phyloP scores from a whole-genome alignment of 495 filamentous ascomycete genomes.

The Paragyromitra xinjiangensis region DNA sequence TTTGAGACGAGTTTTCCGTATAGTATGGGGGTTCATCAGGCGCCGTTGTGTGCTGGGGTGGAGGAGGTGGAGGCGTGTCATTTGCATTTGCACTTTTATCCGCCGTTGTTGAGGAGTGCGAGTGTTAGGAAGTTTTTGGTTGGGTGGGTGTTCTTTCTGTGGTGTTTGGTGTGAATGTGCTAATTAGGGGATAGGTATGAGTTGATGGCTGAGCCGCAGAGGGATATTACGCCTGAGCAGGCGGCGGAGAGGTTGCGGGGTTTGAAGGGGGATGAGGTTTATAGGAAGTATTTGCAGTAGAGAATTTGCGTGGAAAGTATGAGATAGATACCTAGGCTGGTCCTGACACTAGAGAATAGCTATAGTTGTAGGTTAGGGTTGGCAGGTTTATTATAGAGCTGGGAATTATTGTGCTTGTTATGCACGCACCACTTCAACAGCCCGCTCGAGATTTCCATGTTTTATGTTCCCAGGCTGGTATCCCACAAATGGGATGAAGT shows the following conservation, averaged over 20 bases:
- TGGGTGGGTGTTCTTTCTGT: constrained; percentile 64
- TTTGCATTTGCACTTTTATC: constrained; percentile 97
- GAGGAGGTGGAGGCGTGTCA: constrained; percentile 87
- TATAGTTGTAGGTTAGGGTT: not conserved
- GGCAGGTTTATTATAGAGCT: not conserved
- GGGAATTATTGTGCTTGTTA: not conserved
- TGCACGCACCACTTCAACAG: too few species aligned
- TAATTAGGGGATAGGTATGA: constrained; percentile 70
- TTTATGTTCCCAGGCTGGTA: not conserved
- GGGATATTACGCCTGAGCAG: constrained; percentile 97
- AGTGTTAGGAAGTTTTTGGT: constrained; percentile 96
- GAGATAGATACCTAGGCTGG: not conserved
- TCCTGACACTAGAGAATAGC: not conserved
- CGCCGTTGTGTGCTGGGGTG: constrained; percentile 82
- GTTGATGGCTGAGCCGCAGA: constrained; percentile 93
- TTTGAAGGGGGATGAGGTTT: constrained; percentile 78
- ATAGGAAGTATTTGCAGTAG: constrained; percentile 71
- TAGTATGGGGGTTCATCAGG: constrained; percentile 89
- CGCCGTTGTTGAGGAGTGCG: constrained; percentile 88
- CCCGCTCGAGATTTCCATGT: too few species aligned
- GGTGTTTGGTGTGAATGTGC: not conserved
- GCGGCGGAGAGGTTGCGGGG: constrained; percentile 79
- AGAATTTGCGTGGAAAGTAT: not conserved
- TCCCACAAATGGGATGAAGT: not conserved
- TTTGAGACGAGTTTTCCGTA: constrained; percentile 98